Base-by-base conservation (phyloP, 148 eudicot genomes). In the Gaultheria prostrata region DNA sequence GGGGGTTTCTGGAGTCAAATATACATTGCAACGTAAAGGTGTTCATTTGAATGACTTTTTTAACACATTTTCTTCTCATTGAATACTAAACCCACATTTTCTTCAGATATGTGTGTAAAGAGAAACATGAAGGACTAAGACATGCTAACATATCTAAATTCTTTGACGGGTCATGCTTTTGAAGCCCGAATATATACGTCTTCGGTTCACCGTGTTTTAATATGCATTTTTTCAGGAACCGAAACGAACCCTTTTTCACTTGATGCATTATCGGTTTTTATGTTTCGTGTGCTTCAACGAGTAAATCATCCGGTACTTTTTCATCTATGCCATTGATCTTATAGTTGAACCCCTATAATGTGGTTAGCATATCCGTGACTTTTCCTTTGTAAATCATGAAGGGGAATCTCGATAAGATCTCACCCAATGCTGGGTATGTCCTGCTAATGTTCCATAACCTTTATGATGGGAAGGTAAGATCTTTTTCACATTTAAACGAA, bases 151-250 rank as follows among this genome's bases (percentile, higher is more conserved):
- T 79, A 56, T 53, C 51, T 86, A 86, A 81, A 50, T 83, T 74
- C 85, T 48, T 79, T 89, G 84, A 70, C 95, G 94, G 99, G 99
- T 56, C 99, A 95, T 88, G 97, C 99, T 83, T 97, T 97, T 90
- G 99, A 97, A 95, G 98, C 99, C 85, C 95, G 99, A 69, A 92
- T 97, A 89, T 97, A 97, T 90, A 98, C 99, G 20, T 30, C 28
- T 50, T 81, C 77, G 67, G 26, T 53, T 28, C 26, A 28, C 30
- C 6, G 12, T 35, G 24, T 80, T 79, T 72, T 69, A 51, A 48
- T 59, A 24, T 18, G 57, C 18, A 46, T 6, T 72, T 82, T 78
- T 87, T 88, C 93, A 96, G 99, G 99, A 79, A 94, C 93, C 30
- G 94, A 92, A 77, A 88, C 94, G 77, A 94, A 94, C 88, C 98